These are phyloP conservation scores for Polychaeton citri DNA, from an alignment of 2,329 filamentous ascomycete species.

Conservation along the genomic window DNA sequence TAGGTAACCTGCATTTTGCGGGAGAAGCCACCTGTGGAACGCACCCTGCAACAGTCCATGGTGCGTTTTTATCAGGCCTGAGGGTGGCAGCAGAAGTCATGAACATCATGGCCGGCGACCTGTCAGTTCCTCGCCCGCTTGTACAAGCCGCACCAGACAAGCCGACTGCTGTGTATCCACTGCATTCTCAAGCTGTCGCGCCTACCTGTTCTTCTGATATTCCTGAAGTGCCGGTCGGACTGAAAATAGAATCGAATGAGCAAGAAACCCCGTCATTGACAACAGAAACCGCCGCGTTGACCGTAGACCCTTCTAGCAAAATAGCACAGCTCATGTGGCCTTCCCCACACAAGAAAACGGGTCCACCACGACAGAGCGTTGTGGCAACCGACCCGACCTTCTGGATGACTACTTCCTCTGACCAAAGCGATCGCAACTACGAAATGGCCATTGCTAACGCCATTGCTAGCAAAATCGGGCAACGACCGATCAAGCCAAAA, in stretches of 20 bases:
- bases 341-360: slow-evolving; percentile 9
- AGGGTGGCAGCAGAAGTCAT: slow-evolving; percentile 80
- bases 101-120: slow-evolving; percentile 66
- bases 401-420: slow-evolving; percentile 15
- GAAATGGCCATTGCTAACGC: slow-evolving; percentile 44
- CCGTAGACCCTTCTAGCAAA: neutral
- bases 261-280: neutral
- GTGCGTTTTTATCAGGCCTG: slow-evolving; percentile 86
- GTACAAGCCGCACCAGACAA: slow-evolving; percentile 44
- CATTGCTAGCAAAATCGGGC: slow-evolving; percentile 54
- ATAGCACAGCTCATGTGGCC: neutral
- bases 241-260: no score
- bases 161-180: slow-evolving; percentile 8
- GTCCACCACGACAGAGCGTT: slow-evolving; percentile 16
- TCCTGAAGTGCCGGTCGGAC: no score
- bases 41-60: slow-evolving; percentile 92
- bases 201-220: slow-evolving; percentile 19
- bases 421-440: slow-evolving; percentile 34
- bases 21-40: slow-evolving; percentile 94
- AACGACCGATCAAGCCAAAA: slow-evolving; percentile 56
- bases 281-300: slow-evolving; percentile 1
- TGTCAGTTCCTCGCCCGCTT: slow-evolving; percentile 62
- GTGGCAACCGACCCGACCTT: slow-evolving; percentile 19
- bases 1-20: slow-evolving; percentile 87
- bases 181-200: slow-evolving; percentile 25